These are phyloP conservation scores for Globisporangium middletonii DNA, from an alignment of 352 stramenopile species.

Conservation along the genomic window DNA sequence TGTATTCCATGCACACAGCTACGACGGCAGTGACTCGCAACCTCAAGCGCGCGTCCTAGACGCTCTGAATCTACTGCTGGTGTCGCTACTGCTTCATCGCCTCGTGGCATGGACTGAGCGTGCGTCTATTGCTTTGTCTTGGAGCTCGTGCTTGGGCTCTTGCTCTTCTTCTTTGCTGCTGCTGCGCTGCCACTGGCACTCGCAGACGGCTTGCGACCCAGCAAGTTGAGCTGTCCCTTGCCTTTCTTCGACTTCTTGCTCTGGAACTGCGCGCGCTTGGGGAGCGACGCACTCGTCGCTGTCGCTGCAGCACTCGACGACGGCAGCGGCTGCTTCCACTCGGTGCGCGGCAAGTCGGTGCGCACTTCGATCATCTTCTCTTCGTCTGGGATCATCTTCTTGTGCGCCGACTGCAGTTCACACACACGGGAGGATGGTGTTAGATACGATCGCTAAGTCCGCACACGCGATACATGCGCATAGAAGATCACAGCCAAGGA, in stretches of 20 bases:
- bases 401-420: constrained; percentile 37
- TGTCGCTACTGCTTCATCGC: background rate
- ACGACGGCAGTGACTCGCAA: no score
- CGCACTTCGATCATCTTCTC: constrained; percentile 49
- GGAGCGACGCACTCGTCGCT: constrained; percentile 4
- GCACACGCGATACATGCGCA: background rate
- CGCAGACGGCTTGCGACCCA: constrained; percentile 23
- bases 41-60: no score
- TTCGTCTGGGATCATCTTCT: constrained; percentile 62
- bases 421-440: background rate
- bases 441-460: no score
- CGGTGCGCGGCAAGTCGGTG: constrained; percentile 62
- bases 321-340: constrained; percentile 31
- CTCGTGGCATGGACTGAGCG: background rate
- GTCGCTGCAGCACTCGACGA: constrained; percentile 13
- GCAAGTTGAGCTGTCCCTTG: constrained; percentile 23
- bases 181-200: background rate
- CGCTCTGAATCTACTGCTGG: no score
- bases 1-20: no score
- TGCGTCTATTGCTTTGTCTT: constrained; percentile 29
- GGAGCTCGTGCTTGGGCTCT: background rate
- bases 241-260: background rate
- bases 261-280: constrained; percentile 19
- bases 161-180: constrained; percentile 9
- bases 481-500: constrained; percentile 1